Base-by-base conservation (phyloP, 2,329 filamentous ascomycete species). In the Colletotrichum lupini region DNA sequence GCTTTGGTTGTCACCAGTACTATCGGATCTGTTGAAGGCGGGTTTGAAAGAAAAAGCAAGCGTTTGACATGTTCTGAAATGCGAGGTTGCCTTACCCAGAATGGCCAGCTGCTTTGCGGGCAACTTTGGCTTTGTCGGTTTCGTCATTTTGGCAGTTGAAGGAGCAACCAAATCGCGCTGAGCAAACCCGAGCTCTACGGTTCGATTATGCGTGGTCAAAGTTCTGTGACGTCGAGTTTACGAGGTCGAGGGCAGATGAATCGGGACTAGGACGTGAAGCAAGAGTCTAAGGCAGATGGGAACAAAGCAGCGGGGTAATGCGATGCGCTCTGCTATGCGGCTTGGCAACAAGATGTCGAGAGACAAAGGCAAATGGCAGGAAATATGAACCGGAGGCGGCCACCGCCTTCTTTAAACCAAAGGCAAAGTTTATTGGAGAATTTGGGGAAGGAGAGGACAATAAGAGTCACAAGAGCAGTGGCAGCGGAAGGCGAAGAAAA, bases 71-170 rank as follows among this genome's bases (percentile, higher is more conserved):
- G 55, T 66, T 26, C 28, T 66, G 62, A 63, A 74, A 75, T 74
- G 64, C 49, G 68, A 65, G 70, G 60, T 55, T 32, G 35, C 79
- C 89, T 86, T 88, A 95, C 93, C 92, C 75, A 97, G 85, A 79
- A 97, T 95, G 56, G 91, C 85, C 79, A 97, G 86, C 84, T 97
- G 94, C 87, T 92, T 90, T 55, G 90, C 86, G 0, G 94, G 94
- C 86, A 97, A 87, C 85, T 91, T 93, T 30, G 91, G 88, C 75
- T 81, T 82, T 68, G 76, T 76, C 71, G 77, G 76, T 66, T 74
- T 76, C 55, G 69, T 16, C 76, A 78, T 71, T 56, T 66, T 74
- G 57, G 67, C 28, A 11, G 32, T 60, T 14, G 19, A 7, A 46
- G 22, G 35, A 35, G n/a, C 14, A 49, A 8, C 5, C 6, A 7